These are phyloP conservation scores for Chenopodium album DNA, from an alignment of 148 eudicot genomes.

Conservation along the genomic window DNA sequence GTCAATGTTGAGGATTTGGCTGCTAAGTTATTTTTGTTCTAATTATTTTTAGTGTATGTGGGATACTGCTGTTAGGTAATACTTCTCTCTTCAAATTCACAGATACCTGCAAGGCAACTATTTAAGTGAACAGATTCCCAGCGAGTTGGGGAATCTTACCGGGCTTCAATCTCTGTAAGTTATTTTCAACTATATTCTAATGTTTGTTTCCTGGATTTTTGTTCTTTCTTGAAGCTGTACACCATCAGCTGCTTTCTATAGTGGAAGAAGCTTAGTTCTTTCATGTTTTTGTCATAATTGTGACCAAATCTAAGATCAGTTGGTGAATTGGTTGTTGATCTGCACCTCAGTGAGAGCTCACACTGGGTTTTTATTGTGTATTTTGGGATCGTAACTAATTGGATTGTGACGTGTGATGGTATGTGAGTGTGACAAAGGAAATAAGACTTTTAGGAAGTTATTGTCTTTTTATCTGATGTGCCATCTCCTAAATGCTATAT, in stretches of 20 bases:
- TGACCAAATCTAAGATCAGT: not conserved
- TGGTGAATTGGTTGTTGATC: not conserved
- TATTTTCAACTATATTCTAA: slow-evolving; percentile 7
- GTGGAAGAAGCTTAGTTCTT: not conserved
- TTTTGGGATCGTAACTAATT: not conserved
- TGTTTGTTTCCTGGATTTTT: slow-evolving; percentile 12
- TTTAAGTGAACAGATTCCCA: slow-evolving; percentile 70
- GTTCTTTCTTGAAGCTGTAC: slow-evolving; percentile 7
- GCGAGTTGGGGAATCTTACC: slow-evolving; percentile 74
- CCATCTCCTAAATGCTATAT: slow-evolving; percentile 5
- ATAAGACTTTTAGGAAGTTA: not conserved
- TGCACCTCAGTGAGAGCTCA: not conserved
- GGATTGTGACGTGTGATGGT: not conserved
- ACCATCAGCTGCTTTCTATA: not conserved
- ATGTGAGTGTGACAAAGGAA: not conserved
- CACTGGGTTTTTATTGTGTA: not conserved
- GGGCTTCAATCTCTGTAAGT: slow-evolving; percentile 83
- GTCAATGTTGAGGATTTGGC: not conserved
- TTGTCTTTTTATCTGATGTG: not conserved
- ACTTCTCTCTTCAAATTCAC: slow-evolving; percentile 22
- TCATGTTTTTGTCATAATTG: not conserved
- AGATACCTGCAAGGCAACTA: slow-evolving; percentile 92
- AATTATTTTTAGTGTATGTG: not conserved
- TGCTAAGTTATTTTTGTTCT: not conserved
- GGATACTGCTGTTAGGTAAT: not conserved